A percentile compares a stretch with the other conserved stretches of the same genome.
phyloP scores from a whole-genome alignment of 225 moss, liverwort and hornwort species.

The Ulota crispa region DNA sequence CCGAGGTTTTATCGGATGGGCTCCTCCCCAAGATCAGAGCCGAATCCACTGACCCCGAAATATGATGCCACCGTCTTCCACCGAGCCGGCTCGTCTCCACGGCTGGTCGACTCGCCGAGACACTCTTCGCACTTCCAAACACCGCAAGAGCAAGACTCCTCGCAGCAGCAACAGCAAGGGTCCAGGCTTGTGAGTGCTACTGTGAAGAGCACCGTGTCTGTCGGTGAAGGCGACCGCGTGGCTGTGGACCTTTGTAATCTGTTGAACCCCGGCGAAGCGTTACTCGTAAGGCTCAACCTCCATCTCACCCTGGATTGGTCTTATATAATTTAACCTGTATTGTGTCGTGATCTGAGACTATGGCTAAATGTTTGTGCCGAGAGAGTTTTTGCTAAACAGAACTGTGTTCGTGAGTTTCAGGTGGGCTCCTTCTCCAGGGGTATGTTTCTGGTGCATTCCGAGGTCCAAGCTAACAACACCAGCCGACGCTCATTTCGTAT shows the following conservation, averaged over 20 bases:
- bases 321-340: neutral
- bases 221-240: constrained; percentile 85
- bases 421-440: constrained; percentile 87
- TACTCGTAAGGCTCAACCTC: constrained; percentile 55
- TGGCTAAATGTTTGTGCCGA: neutral
- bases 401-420: constrained; percentile 23
- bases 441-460: constrained; percentile 86
- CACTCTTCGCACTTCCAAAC: constrained; percentile 23
- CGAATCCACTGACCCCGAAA: neutral
- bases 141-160: constrained; percentile 30
- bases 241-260: constrained; percentile 92
- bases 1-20: constrained; percentile 18
- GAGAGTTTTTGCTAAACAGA: neutral
- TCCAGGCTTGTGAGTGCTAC: constrained; percentile 55
- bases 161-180: constrained; percentile 35
- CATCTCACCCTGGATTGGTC: neutral
- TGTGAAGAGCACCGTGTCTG: constrained; percentile 59
- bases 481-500: constrained; percentile 91
- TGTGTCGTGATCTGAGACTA: neutral
- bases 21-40: constrained; percentile 40
- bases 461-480: constrained; percentile 62
- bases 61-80: constrained; percentile 9
- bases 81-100: constrained; percentile 49
- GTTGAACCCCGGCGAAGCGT: constrained; percentile 80
- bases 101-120: constrained; percentile 35